These are phyloP conservation scores for Tagetes erecta DNA, from an alignment of 129 eudicot species.

Conservation along the genomic window DNA sequence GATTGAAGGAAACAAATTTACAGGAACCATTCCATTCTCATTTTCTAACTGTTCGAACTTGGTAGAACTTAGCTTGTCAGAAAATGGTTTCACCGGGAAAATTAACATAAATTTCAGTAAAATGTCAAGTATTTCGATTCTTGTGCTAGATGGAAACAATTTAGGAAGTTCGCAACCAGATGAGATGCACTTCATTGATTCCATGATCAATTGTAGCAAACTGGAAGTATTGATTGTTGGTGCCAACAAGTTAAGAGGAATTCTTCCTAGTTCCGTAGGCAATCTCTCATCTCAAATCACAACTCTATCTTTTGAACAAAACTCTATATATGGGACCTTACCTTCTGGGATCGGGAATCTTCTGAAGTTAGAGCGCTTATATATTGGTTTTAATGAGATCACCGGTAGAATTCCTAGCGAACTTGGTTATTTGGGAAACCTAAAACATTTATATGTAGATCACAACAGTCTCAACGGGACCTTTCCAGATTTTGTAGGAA, in stretches of 20 bases:
- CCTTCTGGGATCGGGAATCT: constrained; percentile 35
- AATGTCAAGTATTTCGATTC: constrained; percentile 8
- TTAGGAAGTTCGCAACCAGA: constrained; percentile 38
- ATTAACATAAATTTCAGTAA: constrained; percentile 24
- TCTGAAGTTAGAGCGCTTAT: constrained; percentile 13
- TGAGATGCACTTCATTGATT: constrained; percentile 39
- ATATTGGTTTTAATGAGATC: neutral
- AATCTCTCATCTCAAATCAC: constrained; percentile 37
- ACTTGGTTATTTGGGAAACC: constrained; percentile 33
- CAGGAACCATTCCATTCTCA: constrained; percentile 41
- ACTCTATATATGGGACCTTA: constrained; percentile 21
- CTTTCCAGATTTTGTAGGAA: constrained; percentile 36
- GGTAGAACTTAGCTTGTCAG: neutral
- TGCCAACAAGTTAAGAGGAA: constrained; percentile 34
- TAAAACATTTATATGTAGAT: neutral
- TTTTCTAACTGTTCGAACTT: constrained; percentile 44
- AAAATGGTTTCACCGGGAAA: constrained; percentile 40
- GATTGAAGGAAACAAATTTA: constrained; percentile 26
- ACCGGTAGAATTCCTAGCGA: constrained; percentile 41
- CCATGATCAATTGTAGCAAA: constrained; percentile 39
- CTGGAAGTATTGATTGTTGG: constrained; percentile 16
- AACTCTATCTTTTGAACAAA: neutral
- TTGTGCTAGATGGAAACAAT: constrained; percentile 2
- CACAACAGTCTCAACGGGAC: constrained; percentile 33
- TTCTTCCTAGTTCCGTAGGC: constrained; percentile 35